These are phyloP conservation scores for Tephrocybe sp. DNA, from an alignment of 768 basidiomycete genomes.

Conservation along the genomic window DNA sequence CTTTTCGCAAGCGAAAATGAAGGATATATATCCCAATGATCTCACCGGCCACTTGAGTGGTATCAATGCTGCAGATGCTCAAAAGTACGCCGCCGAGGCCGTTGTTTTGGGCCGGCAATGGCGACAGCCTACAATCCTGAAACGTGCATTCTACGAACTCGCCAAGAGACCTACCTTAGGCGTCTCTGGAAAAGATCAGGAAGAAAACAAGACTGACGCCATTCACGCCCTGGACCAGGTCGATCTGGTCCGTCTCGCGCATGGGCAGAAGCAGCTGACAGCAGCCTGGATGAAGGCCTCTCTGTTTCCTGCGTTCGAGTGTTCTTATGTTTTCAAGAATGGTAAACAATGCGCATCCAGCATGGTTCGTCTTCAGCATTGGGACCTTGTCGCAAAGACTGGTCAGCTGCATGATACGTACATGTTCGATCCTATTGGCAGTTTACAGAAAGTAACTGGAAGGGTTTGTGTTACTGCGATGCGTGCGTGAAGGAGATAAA, in stretches of 20 bases:
- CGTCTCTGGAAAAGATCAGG: neutral
- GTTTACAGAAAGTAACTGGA: neutral
- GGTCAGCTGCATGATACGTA: neutral
- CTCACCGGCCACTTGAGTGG: slow-evolving; percentile 6
- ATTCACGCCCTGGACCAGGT: neutral
- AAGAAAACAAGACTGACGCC: neutral
- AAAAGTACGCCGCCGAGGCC: slow-evolving; percentile 25
- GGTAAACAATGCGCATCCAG: neutral
- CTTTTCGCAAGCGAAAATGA: slow-evolving; percentile 26
- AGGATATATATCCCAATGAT: slow-evolving; percentile 27
- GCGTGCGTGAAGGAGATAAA: neutral
- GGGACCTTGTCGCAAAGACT: neutral
- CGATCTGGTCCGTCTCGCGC: slow-evolving; percentile 6
- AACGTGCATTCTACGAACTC: slow-evolving; percentile 41
- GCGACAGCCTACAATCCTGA: slow-evolving; percentile 27
- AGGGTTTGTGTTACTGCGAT: no score
- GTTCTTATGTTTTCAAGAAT: neutral
- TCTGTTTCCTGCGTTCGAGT: neutral
- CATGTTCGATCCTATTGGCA: slow-evolving; percentile 6
- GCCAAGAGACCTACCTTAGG: slow-evolving; percentile 6
- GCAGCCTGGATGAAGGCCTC: slow-evolving; percentile 6
- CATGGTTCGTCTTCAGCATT: neutral
- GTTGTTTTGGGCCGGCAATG: slow-evolving; percentile 29
- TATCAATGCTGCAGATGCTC: no score
- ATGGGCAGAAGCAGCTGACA: slow-evolving; percentile 10